Percentiles rank a stretch among this genome's conserved stretches.
Conservation (phyloP, 345 rosid genomes). For the Eucalyptus microcorys region DNA sequence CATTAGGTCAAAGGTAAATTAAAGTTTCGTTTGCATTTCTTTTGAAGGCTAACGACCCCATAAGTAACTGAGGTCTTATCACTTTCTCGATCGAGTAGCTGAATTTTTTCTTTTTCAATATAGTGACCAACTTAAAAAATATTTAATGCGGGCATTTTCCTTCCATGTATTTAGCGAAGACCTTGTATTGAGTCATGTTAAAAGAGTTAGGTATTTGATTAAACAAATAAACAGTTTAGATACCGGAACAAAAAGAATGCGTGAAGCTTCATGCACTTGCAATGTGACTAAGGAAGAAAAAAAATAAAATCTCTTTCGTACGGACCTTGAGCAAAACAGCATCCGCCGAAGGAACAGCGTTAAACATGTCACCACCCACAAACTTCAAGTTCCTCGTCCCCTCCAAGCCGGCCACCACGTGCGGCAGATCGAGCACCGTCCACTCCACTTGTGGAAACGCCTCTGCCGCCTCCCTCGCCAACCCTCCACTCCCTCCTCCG, state of each 20-base stretch:
- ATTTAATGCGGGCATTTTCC: not conserved
- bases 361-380: slow-evolving; percentile 30
- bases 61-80: not conserved
- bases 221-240: not conserved
- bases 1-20: not conserved
- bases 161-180: no score
- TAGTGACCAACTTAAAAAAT: not conserved
- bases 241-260: not conserved
- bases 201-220: not conserved
- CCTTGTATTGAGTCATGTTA: not conserved
- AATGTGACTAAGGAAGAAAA: not conserved
- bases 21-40: not conserved
- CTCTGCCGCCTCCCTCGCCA: slow-evolving; percentile 11
- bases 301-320: not conserved
- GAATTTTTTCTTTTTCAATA: not conserved
- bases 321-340: slow-evolving; percentile 22
- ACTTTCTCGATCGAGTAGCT: not conserved
- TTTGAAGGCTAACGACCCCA: not conserved
- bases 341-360: slow-evolving; percentile 27
- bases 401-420: slow-evolving; percentile 8
- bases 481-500: slow-evolving; percentile 29
- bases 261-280: not conserved
- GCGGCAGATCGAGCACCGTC: slow-evolving; percentile 25
- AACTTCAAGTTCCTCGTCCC: slow-evolving; percentile 9
- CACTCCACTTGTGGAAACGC: slow-evolving; percentile 20